These are phyloP conservation scores for Metschnikowia arizonensis DNA, from an alignment of 805 yeast genomes.

Conservation along the genomic window DNA sequence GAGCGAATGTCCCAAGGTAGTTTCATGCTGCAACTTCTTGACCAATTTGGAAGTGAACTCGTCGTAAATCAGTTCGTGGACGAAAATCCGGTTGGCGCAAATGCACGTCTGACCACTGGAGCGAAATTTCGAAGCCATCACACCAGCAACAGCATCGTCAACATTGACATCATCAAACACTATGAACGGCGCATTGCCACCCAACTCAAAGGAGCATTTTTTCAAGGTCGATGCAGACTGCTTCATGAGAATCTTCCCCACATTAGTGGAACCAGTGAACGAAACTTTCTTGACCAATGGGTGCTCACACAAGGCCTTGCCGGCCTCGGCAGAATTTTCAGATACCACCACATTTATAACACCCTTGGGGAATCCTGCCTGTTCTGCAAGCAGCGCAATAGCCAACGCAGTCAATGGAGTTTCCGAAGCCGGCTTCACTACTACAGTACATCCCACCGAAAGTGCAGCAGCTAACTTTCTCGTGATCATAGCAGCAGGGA, in stretches of 20 bases:
- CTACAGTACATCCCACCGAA: conserved; percentile 77
- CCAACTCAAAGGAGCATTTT: conserved; percentile 20
- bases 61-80: conserved; percentile 18
- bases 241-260: conserved; percentile 20
- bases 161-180: conserved; percentile 20
- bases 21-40: conserved; percentile 19
- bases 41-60: conserved; percentile 15
- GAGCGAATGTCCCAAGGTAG: conserved; percentile 61
- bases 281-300: conserved; percentile 19
- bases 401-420: conserved; percentile 76
- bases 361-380: conserved; percentile 73
- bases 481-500: conserved; percentile 76
- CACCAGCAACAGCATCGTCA: conserved; percentile 20
- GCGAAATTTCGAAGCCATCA: conserved; percentile 19
- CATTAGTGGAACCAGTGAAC: conserved; percentile 21
- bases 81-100: conserved; percentile 20
- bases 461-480: conserved; percentile 71
- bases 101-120: conserved; percentile 22
- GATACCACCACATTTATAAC: conserved; percentile 58
- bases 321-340: conserved; percentile 42
- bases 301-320: conserved; percentile 48
- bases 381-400: conserved; percentile 51
- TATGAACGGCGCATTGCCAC: conserved; percentile 22
- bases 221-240: conserved; percentile 18
- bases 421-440: conserved; percentile 72